Evolutionary conservation across 257 asterid genomes (phyloP), one percentile per base, ranked within the genome.

Genomic region (Primulina huaijiensis): DNA sequence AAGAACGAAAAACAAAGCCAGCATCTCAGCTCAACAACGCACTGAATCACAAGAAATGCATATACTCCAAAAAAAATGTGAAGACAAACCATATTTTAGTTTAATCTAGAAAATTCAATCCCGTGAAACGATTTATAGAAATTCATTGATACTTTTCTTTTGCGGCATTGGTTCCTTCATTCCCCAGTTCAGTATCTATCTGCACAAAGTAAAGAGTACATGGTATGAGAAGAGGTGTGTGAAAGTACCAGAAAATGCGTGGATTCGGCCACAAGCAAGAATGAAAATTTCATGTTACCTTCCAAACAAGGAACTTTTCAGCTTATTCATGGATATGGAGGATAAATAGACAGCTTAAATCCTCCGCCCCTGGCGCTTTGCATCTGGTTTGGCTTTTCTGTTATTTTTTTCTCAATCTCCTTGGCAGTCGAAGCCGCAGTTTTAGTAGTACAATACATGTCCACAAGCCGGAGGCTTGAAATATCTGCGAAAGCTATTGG

Each of bases 301-400:
- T 46, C 56, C 30, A 63, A 35, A 63, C 43, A 34, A 67, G 27
- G 30, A 65, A 65, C 3, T 12, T 33, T 70, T 52, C 67, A 74
- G 72, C 75, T 75, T 63, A 64, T 53, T 77, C 74, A 78, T 33
- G 66, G 80, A 71, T 82, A 78, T 10, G 89, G 87, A 64, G 89
- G 89, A 75, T 82, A 84, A 67, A 84, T 68, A n/a, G 79, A 68
- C 21, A 85, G 84, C 78, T 73, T 80, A 70, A 85, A 80, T 63
- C 57, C 80, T 56, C 52, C 11, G 17, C 74, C 74, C 53, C 50
- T 27, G 31, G 50, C 60, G 68, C 33, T 70, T 38, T 52, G 60
- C 56, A 34, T 34, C 67, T 71, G 55, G 5, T n/a, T 35, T 37
- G 75, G 77, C 52, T n/a, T 68, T 68, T 58, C 55, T 12, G n/a